Conservation (phyloP, 1,284 basidiomycete species). For the Exobasidium rhododendri region DNA sequence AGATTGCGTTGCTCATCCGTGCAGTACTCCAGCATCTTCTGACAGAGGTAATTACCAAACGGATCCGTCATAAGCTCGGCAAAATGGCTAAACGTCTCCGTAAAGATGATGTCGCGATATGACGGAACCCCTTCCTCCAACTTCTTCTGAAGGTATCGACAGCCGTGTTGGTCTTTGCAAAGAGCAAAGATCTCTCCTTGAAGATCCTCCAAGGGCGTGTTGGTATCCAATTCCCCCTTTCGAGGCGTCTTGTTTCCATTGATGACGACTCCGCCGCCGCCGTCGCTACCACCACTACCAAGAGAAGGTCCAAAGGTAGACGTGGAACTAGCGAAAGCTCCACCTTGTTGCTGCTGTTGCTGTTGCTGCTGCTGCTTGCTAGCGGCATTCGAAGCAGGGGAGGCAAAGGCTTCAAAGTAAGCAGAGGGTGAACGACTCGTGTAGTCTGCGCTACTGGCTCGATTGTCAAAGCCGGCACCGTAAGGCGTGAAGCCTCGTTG, state of each 20-base stretch:
- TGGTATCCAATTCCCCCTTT: conserved; percentile 73
- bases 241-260: conserved; percentile 55
- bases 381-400: neutral
- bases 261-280: conserved; percentile 36
- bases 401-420: conserved; percentile 43
- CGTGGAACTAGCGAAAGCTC: neutral
- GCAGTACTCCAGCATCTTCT: conserved; percentile 94
- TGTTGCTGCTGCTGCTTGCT: neutral
- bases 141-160: conserved; percentile 97
- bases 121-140: conserved; percentile 83
- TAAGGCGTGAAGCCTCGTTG: neutral
- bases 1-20: conserved; percentile 96
- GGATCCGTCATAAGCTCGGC: conserved; percentile 99
- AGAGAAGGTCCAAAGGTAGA: conserved; percentile 12
- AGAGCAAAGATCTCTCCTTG: conserved; percentile 84
- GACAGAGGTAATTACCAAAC: conserved; percentile 98
- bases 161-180: conserved; percentile 99
- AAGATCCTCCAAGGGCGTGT: conserved; percentile 89
- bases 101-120: conserved; percentile 92
- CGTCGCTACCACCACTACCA: conserved; percentile 57
- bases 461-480: neutral
- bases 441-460: conserved; percentile 8
- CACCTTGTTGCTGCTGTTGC: neutral
- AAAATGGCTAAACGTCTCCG: conserved; percentile 95
- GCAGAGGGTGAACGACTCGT: conserved; percentile 33